Evolutionary conservation across 106 monocot genomes (phyloP), one percentile per base, ranked within the genome.

Genomic region (Gastrodia elata): DNA sequence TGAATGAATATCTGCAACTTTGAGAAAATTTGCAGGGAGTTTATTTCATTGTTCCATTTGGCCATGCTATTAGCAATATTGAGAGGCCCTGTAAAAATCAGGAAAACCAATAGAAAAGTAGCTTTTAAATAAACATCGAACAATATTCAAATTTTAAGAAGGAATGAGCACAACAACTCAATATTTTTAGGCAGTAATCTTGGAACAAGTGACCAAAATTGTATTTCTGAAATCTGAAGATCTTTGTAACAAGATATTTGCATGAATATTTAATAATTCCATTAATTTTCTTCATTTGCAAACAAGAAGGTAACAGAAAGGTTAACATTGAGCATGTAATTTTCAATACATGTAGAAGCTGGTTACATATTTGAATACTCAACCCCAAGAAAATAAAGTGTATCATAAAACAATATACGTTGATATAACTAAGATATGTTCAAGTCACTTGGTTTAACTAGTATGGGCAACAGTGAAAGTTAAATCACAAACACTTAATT

Each of bases 1-100:
- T 88, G 70, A 71, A 96, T 78, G 24, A 96, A 81, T 2, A 96
- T 82, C 76, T 96, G 92, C 61, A 90, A 77, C 75, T 81, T 90
- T 1, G 95, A 96, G 75, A 92, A 96, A 64, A 96, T 86, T 64
- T 92, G 89, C 64, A 96, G 71, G 10, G 30, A 64, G 76, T 83
- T 92, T 61, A 76, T 84, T 41, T 77, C 87, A 74, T 87, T 78
- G 48, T 85, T 92, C 95, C 95, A 96, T 74, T 76, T 84, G 30
- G 83, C 89, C 33, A 78, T 30, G 72, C 87, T 87, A 40, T 82
- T 92, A 20, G 44, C 71, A 30, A 83, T 76, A 81, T 81, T 83
- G 11, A 96, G 44, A 16, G 70, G 27, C 38, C 92, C 95, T 96
- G 82, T 39, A 61, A 82, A 20, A 75, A 82, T 9, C 3, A 20